Evolutionary conservation across 2,329 filamentous ascomycete genomes (phyloP).

Genomic region (Botrytis paeoniae): DNA sequence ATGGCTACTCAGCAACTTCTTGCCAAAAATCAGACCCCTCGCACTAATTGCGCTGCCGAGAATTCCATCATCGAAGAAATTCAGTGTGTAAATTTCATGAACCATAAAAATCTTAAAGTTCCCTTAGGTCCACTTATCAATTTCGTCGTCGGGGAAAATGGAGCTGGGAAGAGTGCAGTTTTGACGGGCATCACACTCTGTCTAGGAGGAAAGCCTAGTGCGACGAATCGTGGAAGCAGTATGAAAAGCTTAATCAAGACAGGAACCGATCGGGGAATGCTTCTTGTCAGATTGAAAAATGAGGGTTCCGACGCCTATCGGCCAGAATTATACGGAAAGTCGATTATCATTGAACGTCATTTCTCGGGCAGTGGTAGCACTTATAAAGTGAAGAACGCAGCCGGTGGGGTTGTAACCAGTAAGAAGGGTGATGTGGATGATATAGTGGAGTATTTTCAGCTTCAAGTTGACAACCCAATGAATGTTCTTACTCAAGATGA

Average conservation of each 20-base stretch:
- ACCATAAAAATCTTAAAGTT: conserved; percentile 77
- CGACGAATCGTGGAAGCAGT: conserved; percentile 87
- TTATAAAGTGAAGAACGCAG: conserved; percentile 80
- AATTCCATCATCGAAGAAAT: conserved; percentile 87
- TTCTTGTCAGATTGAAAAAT: conserved; percentile 89
- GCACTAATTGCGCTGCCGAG: conserved; percentile 72
- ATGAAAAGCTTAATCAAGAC: conserved; percentile 90
- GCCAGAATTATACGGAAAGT: conserved; percentile 75
- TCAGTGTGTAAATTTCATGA: conserved; percentile 94
- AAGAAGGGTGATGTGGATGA: conserved; percentile 88
- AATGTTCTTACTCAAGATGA: conserved; percentile 95
- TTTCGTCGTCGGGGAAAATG: conserved; percentile 96
- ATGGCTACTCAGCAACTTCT: conserved; percentile 59
- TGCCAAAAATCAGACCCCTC: conserved; percentile 47
- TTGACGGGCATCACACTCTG: conserved; percentile 90
- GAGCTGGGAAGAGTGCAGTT: conserved; percentile 95
- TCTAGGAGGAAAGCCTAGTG: conserved; percentile 88
- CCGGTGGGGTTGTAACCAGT: conserved; percentile 69
- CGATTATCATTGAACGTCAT: conserved; percentile 86
- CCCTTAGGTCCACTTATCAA: conserved; percentile 93
- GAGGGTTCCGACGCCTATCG: conserved; percentile 81
- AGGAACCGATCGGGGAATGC: conserved; percentile 70
- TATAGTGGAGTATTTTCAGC: conserved; percentile 85
- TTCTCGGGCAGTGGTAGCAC: conserved; percentile 71
- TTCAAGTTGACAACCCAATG: conserved; percentile 96